Conservation (phyloP, 129 eudicot species). For the Calendula officinalis region DNA sequence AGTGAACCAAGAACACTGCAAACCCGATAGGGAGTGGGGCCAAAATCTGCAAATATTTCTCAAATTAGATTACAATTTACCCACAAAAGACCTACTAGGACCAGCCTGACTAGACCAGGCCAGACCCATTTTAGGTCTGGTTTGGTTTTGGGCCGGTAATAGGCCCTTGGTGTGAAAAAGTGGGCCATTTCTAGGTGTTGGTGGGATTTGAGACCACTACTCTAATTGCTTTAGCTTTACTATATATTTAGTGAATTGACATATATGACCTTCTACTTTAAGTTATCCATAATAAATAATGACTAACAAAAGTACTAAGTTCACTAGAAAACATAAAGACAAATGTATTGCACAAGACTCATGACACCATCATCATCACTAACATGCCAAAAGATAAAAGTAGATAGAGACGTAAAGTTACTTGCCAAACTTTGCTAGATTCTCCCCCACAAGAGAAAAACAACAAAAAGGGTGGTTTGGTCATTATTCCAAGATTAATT, state of each 20-base stretch:
- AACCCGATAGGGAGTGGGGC: slow-evolving; percentile 96
- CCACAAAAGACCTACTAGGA: not conserved
- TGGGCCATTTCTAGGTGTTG: not conserved
- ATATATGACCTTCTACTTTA: slow-evolving; percentile 20
- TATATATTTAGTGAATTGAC: slow-evolving; percentile 9
- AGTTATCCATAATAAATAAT: slow-evolving; percentile 21
- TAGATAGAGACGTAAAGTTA: slow-evolving; percentile 31
- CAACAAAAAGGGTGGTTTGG: slow-evolving; percentile 22
- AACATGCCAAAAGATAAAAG: slow-evolving; percentile 21
- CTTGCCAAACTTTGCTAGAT: slow-evolving; percentile 35
- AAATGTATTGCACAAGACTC: slow-evolving; percentile 24
- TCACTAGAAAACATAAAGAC: slow-evolving; percentile 29
- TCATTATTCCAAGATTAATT: slow-evolving; percentile 20
- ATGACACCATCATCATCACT: slow-evolving; percentile 19
- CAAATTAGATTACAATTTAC: not conserved
- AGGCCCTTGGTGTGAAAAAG: no score
- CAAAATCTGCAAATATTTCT: slow-evolving; percentile 50
- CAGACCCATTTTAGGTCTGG: not conserved
- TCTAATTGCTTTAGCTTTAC: not conserved
- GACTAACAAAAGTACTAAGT: slow-evolving; percentile 24
- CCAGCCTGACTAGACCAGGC: not conserved
- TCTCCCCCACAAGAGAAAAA: slow-evolving; percentile 20
- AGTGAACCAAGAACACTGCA: slow-evolving; percentile 88
- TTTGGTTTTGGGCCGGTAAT: not conserved
- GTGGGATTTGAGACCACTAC: not conserved